Percentiles rank a stretch among this genome's conserved stretches.
Conservation (phyloP, 495 filamentous ascomycete species). For the Saxispiralis lemnorum region DNA sequence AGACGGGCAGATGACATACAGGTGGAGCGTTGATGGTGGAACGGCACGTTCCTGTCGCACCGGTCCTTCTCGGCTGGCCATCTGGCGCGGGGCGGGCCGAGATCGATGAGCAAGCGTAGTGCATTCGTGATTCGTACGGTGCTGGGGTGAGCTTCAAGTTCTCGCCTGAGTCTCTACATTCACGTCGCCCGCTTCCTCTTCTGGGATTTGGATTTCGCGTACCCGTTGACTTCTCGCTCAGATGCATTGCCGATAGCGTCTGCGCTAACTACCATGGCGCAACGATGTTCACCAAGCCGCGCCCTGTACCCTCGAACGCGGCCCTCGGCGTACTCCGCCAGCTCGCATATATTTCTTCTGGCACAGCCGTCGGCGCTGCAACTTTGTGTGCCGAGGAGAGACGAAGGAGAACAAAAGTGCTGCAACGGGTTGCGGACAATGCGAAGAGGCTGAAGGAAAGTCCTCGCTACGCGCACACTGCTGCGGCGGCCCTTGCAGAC, state of each 20-base stretch:
- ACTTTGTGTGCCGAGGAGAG: slow-evolving; percentile 14
- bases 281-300: slow-evolving; percentile 7
- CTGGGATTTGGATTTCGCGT: no score
- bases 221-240: no score
- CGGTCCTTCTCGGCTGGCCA: no score
- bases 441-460: slow-evolving; percentile 9
- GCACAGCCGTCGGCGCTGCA: slow-evolving; percentile 9
- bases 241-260: no score
- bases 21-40: no score
- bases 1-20: no score
- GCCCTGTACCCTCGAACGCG: slow-evolving; percentile 11
- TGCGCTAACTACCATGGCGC: not conserved
- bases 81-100: slow-evolving; percentile 20
- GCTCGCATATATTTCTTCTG: slow-evolving; percentile 16
- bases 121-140: no score
- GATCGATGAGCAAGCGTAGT: not conserved
- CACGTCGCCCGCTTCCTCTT: no score
- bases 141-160: no score
- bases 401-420: slow-evolving; percentile 7
- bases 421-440: slow-evolving; percentile 15
- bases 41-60: no score
- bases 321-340: slow-evolving; percentile 14
- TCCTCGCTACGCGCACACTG: slow-evolving; percentile 8
- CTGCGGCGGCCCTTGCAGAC: slow-evolving; percentile 1
- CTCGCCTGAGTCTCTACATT: no score